Evolutionary conservation across 192 early-diverging fungal species (phyloP).

Genomic region (Rhizoclosmatium sp.): DNA sequence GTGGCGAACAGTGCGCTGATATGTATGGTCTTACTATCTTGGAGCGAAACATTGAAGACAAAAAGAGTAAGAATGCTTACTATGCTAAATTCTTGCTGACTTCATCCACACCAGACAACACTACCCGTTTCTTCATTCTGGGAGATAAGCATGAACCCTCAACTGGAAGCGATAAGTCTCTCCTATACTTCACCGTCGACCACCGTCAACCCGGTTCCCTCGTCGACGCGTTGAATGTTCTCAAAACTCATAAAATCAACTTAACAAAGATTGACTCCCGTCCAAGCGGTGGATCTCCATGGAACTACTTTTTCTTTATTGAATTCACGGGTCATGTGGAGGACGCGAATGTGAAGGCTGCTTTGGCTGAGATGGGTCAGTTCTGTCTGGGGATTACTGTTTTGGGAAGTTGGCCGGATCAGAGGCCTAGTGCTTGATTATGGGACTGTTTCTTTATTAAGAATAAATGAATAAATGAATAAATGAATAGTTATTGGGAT

Average conservation of each 20-base stretch:
- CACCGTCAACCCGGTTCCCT: slow-evolving; percentile 88
- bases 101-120: slow-evolving; percentile 60
- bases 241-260: slow-evolving; percentile 83
- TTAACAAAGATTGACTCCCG: slow-evolving; percentile 92
- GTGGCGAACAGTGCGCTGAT: slow-evolving; percentile 77
- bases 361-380: slow-evolving; percentile 72
- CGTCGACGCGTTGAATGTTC: slow-evolving; percentile 81
- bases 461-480: too few species aligned
- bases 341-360: slow-evolving; percentile 69
- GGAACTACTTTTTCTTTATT: slow-evolving; percentile 95
- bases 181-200: slow-evolving; percentile 91
- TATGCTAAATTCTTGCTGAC: not conserved
- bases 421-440: slow-evolving; percentile 27
- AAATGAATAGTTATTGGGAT: not conserved
- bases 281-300: slow-evolving; percentile 66
- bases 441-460: too few species aligned
- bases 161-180: slow-evolving; percentile 77
- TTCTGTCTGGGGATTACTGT: slow-evolving; percentile 80
- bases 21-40: slow-evolving; percentile 83
- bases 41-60: slow-evolving; percentile 80
- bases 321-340: slow-evolving; percentile 85
- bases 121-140: slow-evolving; percentile 92
- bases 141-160: slow-evolving; percentile 70
- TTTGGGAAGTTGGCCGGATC: slow-evolving; percentile 84
- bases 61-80: slow-evolving; percentile 45